Conservation (phyloP, 176 grass and related monocot species). For the Triticum dicoccoides region DNA sequence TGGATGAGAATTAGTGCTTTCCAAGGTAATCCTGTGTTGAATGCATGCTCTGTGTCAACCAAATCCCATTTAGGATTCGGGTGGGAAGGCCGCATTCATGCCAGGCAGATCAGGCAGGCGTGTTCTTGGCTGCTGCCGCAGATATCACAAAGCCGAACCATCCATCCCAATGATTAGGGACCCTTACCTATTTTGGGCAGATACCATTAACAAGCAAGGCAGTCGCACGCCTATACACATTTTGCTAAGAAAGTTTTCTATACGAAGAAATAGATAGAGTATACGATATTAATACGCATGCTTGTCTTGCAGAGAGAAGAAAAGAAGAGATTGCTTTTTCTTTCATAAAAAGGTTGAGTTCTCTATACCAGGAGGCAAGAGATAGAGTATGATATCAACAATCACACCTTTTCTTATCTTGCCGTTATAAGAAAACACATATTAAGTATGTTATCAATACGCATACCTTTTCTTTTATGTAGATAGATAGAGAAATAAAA, state of each 20-base stretch:
- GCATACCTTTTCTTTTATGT: neutral
- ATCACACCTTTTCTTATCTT: neutral
- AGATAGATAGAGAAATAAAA: too few relatives aligned
- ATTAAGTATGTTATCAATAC: neutral
- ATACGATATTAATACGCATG: neutral
- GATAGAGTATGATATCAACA: neutral
- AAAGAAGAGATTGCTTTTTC: neutral
- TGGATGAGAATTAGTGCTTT: neutral
- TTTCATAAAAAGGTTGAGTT: neutral
- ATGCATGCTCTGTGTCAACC: neutral
- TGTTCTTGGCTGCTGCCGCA: neutral
- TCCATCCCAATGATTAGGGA: neutral
- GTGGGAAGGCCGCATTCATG: conserved; percentile 5
- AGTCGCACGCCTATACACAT: too few relatives aligned
- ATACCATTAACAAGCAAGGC: neutral
- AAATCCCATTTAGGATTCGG: neutral
- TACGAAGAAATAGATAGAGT: neutral
- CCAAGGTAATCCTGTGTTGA: neutral
- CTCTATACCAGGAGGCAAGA: too few relatives aligned
- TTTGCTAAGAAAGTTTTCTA: neutral
- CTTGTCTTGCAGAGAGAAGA: neutral
- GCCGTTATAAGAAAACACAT: neutral
- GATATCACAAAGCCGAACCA: neutral
- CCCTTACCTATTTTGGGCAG: neutral
- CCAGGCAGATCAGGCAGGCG: neutral